Evolutionary conservation across 2,329 filamentous ascomycete species (phyloP), one percentile per base, ranked within the genome.

Genomic region (Fusarium sp.): DNA sequence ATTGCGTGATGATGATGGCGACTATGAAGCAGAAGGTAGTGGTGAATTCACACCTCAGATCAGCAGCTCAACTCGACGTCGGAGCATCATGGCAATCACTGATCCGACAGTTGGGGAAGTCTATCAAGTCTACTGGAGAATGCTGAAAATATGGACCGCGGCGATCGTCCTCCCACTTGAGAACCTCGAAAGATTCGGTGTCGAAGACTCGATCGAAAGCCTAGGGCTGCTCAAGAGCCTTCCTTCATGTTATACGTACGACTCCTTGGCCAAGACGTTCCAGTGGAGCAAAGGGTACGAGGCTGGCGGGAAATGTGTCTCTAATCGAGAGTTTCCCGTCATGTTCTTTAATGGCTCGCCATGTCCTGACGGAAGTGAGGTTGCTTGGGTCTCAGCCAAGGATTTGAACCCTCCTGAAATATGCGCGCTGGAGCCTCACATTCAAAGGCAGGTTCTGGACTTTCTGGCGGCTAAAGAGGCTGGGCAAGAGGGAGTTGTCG

Each of bases 341-440:
- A 69, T 75, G 31, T 74, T 71, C 47, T 77, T 77, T 7, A 74
- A 77, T 13, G 74, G 64, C 2, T n/a, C 50, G 18, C n/a, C 25
- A 2, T 77, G 75, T 22, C 72, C 70, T 2, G 38, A 59, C 2
- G 20, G 56, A 3, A 62, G 71, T 20, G 47, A 72, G 5, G 56
- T 74, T 31, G 70, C 57, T 9, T 77, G 74, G 74, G 61, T 77
- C n/a, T 20, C 61, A 1, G 18, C 63, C 3, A 33, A 54, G 8
- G 67, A 74, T 10, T 63, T 73, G 1, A 31, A 35, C 2, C 22
- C 42, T 22, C 18, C 9, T 59, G 56, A 59, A 56, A 71, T 18
- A 47, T 68, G 14, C 20, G 31, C 29, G 35, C 25, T 64, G 5
- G 10, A 18, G 5, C 25, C 35, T 27, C 47, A 60, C 6, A 36